Evolutionary conservation across 805 yeast species (phyloP), one percentile per base, ranked within the genome.

Genomic region (Lipomyces anomalus): DNA sequence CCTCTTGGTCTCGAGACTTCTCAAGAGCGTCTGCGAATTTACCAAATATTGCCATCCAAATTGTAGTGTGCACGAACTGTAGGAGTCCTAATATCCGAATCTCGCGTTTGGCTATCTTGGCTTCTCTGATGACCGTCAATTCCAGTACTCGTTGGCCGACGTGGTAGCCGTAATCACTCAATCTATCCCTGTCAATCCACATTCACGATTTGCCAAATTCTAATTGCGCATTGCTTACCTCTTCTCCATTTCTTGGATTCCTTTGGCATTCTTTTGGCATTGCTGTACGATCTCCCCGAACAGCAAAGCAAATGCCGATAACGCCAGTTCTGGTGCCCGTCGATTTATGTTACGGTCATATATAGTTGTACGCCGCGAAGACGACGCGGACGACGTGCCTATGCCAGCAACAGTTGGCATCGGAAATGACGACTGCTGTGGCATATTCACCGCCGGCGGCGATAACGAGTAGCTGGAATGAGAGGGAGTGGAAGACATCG

Each of bases 41-140:
- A 5, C 88, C 90, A 66, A 87, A 87, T 9, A 85, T 62, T 2
- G 79, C 67, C 48, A 70, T 74, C 95, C 95, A 87, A 16, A 87
- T 72, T 2, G 75, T 71, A 0, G 84, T 74, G 54, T 83, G 84
- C 4, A 87, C 77, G 58, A 82, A 84, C 59, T 82, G 87, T 43
- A 82, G 64, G 7, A 81, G 73, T 35, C 84, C 86, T 30, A 89
- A 72, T 16, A 82, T 72, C 40, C 74, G 74, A 6, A 74, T 70
- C 53, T 82, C 89, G 50, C 94, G 73, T 57, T 79, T 81, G 18
- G 82, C 79, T 22, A 74, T 67, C 55, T 71, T 71, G 28, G 88
- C 85, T 44, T 80, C 87, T 47, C 95, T 68, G 36, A 82, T 58
- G 29, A 83, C 79, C 5, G 78, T 69, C 50, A 87, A 68, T 60